Percentiles rank a stretch among this genome's conserved stretches.
Evolutionary conservation across 257 asterid genomes (phyloP).

Genomic region (Gentiana macrophylla): DNA sequence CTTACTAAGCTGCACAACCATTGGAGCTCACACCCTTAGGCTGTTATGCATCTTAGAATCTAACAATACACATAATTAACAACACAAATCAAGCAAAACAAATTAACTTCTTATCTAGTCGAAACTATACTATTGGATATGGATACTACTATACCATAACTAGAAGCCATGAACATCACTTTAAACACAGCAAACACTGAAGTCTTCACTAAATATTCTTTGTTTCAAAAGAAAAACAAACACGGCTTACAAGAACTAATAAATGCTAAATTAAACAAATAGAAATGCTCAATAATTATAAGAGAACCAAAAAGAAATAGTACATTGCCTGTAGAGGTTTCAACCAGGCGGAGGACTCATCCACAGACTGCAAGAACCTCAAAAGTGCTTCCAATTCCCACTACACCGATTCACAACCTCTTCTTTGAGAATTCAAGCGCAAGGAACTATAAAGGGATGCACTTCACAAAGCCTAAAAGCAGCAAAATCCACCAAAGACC

Average conservation of each 20-base stretch:
- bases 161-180: no score
- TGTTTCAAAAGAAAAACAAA: not conserved
- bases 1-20: no score
- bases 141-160: no score
- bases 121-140: no score
- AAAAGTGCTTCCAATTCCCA: slow-evolving; percentile 61
- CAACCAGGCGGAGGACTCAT: slow-evolving; percentile 60
- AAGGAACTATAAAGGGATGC: slow-evolving; percentile 43
- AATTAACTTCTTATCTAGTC: no score
- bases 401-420: slow-evolving; percentile 48
- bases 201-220: no score
- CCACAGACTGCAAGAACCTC: slow-evolving; percentile 74
- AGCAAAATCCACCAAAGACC: slow-evolving; percentile 59
- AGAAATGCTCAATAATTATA: not conserved
- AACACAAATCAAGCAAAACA: no score
- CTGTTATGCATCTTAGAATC: no score
- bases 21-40: no score
- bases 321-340: slow-evolving; percentile 80
- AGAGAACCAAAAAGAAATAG: slow-evolving; percentile 21
- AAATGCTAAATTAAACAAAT: not conserved
- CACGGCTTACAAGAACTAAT: no score
- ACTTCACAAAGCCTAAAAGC: slow-evolving; percentile 61
- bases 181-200: not conserved
- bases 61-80: no score
- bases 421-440: slow-evolving; percentile 24